Evolutionary conservation across 768 basidiomycete genomes (phyloP), one percentile per base, ranked within the genome.

Genomic region (Tulasnella sp.): DNA sequence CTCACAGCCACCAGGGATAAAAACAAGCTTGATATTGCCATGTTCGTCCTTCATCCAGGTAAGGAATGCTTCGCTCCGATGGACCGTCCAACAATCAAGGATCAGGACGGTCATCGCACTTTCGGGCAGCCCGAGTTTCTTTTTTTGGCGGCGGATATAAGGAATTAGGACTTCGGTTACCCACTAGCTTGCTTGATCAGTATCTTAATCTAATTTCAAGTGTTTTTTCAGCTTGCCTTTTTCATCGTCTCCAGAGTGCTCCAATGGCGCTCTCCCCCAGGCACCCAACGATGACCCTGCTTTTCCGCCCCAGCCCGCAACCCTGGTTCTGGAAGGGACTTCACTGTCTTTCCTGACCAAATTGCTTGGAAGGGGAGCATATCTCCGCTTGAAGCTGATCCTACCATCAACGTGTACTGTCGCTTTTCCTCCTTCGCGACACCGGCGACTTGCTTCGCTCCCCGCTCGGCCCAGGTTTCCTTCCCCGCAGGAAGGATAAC

Each of bases 321-420:
- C 48, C 9, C 24, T 52, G 18, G 4, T 19, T n/a, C 24, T 2
- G 48, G 48, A 19, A 52, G 19, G 9, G 48, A 52, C 48, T 52
- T 52, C 24, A 5, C 24, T 5, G 48, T 52, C 4, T n/a, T 52
- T 21, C 48, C 48, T 52, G 48, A 19, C 48, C 48, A 86, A 16
- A 86, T 80, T 10, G 83, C 82, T 76, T 86, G 85, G 71, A 85
- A 85, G 1, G 85, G 85, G 1, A 86, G 80, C 10, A 85, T 79
- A 12, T 82, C 80, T 0, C 85, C 85, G 6, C 78, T 78, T 3
- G 83, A 76, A 0, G 83, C 81, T 18, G 80, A 83, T 0, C 84
- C 82, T 0, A 86, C 84, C 72, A 82, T 77, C 1, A 86, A 58
- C 5, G 85, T 86, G 73, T 82, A 86, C 0, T 85, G 84, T 1